phyloP scores from a whole-genome alignment of 371 early-diverging fungal species.

The Mortierella sp. region DNA sequence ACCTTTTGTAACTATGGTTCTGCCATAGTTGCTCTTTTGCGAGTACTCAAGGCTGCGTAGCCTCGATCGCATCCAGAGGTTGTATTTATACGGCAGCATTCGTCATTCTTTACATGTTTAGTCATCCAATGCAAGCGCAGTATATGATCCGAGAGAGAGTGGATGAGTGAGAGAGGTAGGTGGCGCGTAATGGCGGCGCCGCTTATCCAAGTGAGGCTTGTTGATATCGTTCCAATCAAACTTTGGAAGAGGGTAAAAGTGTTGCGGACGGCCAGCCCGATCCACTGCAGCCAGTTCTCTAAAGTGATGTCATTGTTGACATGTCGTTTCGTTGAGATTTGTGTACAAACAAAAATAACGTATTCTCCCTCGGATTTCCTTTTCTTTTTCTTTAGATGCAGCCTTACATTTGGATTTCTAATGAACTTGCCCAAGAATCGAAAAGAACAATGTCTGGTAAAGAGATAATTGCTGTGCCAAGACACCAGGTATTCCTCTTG shows the following conservation, averaged over 20 bases:
- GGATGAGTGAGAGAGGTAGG: too few species aligned
- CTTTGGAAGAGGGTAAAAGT: background rate
- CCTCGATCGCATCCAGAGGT: background rate
- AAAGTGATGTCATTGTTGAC: conserved; percentile 2
- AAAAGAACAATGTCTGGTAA: background rate
- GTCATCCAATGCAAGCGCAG: background rate
- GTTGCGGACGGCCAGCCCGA: background rate
- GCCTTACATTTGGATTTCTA: background rate
- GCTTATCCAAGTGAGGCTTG: background rate
- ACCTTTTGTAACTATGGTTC: background rate
- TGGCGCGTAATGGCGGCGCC: background rate
- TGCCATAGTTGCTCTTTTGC: background rate
- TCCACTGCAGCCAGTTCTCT: background rate
- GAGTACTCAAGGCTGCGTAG: background rate
- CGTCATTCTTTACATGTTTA: background rate
- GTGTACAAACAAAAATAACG: too few species aligned
- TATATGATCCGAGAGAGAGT: too few species aligned
- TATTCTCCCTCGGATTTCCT: too few species aligned
- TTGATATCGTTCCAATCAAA: background rate
- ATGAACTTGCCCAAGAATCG: background rate
- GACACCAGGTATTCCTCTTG: background rate
- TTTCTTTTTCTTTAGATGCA: too few species aligned
- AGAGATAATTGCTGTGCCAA: background rate
- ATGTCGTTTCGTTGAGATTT: too few species aligned
- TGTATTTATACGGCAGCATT: background rate